Evolutionary conservation across 1,284 basidiomycete species (phyloP).

Genomic region (Fomitopsis palustris): DNA sequence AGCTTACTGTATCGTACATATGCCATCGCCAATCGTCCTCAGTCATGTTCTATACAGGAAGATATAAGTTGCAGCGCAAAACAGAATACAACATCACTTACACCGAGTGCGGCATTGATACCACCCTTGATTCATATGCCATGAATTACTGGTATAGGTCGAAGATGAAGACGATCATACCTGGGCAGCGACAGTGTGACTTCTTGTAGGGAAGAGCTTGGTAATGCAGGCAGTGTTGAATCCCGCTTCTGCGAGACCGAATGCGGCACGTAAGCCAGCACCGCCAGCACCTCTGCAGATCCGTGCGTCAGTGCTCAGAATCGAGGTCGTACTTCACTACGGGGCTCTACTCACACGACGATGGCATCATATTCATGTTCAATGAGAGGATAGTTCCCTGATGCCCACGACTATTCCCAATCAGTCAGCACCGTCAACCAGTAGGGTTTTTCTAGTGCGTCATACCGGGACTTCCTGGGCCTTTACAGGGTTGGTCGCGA

Average conservation of each 20-base stretch:
- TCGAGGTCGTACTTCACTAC: background rate
- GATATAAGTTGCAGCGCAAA: background rate
- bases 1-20: constrained; percentile 94
- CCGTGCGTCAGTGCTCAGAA: constrained; percentile 3
- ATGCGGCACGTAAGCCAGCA: constrained; percentile 96
- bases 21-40: constrained; percentile 99
- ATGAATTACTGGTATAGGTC: background rate
- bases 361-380: constrained; percentile 98
- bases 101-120: constrained; percentile 97
- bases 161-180: constrained; percentile 35
- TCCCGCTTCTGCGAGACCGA: constrained; percentile 97
- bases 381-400: constrained; percentile 91
- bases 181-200: constrained; percentile 98
- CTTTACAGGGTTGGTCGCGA: constrained; percentile 74
- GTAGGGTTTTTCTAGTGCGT: background rate
- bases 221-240: constrained; percentile 99
- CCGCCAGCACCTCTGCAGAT: constrained; percentile 88
- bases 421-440: constrained; percentile 7
- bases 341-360: constrained; percentile 75
- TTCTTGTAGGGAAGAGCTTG: constrained; percentile 99
- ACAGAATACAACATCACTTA: constrained; percentile 35
- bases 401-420: constrained; percentile 60
- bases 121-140: constrained; percentile 64
- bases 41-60: constrained; percentile 83
- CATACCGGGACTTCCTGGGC: constrained; percentile 79